Percentiles rank a stretch among this genome's conserved stretches.
Evolutionary conservation across 331 rosid species (phyloP).

Genomic region (Saraca asoca): DNA sequence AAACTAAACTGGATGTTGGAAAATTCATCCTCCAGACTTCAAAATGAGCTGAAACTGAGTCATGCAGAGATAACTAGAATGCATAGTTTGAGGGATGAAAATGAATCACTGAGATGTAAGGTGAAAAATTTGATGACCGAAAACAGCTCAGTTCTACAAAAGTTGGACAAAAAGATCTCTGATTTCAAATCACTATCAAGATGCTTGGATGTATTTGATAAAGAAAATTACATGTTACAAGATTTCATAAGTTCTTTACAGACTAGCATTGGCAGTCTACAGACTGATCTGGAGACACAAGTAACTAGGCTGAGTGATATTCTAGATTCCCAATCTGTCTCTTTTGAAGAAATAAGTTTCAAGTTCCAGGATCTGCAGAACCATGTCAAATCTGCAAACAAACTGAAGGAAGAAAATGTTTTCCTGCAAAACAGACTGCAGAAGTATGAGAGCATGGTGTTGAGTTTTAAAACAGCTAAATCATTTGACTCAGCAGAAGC

Average conservation of each 20-base stretch:
- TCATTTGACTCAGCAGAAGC: slow-evolving; percentile 40
- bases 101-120: slow-evolving; percentile 40
- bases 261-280: slow-evolving; percentile 29
- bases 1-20: slow-evolving; percentile 39
- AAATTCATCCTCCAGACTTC: slow-evolving; percentile 42
- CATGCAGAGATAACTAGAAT: slow-evolving; percentile 53
- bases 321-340: slow-evolving; percentile 42
- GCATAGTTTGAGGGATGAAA: slow-evolving; percentile 45
- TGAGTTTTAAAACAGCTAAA: slow-evolving; percentile 33
- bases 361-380: slow-evolving; percentile 43
- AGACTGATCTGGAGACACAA: slow-evolving; percentile 42
- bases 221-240: slow-evolving; percentile 43
- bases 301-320: slow-evolving; percentile 40
- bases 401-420: slow-evolving; percentile 49
- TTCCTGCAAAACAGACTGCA: slow-evolving; percentile 40
- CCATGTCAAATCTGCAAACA: slow-evolving; percentile 6
- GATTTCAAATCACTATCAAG: slow-evolving; percentile 39
- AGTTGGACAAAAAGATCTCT: slow-evolving; percentile 35
- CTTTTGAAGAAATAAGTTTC: slow-evolving; percentile 35
- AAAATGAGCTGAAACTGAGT: slow-evolving; percentile 47
- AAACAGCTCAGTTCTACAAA: slow-evolving; percentile 31
- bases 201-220: slow-evolving; percentile 29
- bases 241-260: slow-evolving; percentile 39
- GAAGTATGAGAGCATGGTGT: slow-evolving; percentile 38
- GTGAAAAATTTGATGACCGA: slow-evolving; percentile 36